Evolutionary conservation across 768 basidiomycete species (phyloP), one percentile per base, ranked within the genome.

Genomic region (Mrakia blollopis): DNA sequence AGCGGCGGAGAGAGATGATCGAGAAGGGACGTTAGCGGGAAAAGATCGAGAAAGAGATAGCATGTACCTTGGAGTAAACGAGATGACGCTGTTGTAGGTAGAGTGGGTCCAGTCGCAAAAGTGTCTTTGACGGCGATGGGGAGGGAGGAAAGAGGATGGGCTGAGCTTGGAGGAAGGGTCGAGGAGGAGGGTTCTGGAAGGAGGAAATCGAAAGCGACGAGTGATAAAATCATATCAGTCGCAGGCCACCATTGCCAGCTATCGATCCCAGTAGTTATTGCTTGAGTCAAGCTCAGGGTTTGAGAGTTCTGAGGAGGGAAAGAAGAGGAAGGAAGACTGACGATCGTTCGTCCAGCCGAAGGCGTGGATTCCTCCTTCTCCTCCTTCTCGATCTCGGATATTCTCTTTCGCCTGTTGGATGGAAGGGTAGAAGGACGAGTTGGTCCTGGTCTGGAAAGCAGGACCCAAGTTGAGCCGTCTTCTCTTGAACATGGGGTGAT

Each of bases 41-140:
- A 10, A 39, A 28, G 32, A 41, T 11, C n/a, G 67, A 37, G 47
- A 57, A 14, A 6, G 57, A 79, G 14, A 28, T 8, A 57, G 14
- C 44, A 70, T 84, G 76, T 44, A 91, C 92, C 87, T 77, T 85
- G 83, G 21, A 98, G 87, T 84, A 94, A 91, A 2, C 83, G 83
- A 0, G 93, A 94, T 3, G 92, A 89, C 81, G 93, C 93, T 52
- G 92, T 91, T 5, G 90, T 90, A 0, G 88, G 88, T 80, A 90
- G 85, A 3, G 84, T 83, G 0, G 82, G 78, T 0, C 65, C 65
- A 7, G 92, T 92, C 71, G 90, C 90, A 74, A 98, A 94, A 81
- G 92, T 93, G 79, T 95, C 93, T 83, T 98, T 97, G 70, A 96
- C 83, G 0, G 89, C 92, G 6, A 96, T 71, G 52, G 77, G 77